Base-by-base conservation (phyloP, 176 grass and related monocot genomes). In the Oryza rufipogon region DNA sequence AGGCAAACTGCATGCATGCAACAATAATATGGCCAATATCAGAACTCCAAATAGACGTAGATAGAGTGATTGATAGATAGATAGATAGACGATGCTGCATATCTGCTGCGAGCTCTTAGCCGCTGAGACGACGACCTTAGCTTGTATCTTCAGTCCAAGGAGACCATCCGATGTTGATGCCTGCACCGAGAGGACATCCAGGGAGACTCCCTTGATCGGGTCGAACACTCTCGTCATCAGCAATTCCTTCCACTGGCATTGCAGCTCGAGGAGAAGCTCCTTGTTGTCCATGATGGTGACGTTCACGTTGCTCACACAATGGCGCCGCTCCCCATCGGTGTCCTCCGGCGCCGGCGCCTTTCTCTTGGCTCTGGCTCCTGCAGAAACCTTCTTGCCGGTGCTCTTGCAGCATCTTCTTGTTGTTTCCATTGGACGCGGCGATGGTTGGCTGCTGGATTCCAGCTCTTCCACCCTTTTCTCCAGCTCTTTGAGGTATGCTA, bases 161-260 rank as follows among this genome's bases (percentile, higher is more conserved):
- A 84, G 36, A 4, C 81, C 87, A 2, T 92, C 83, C 7, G 46
- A 77, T 23, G 90, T 81, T 3, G 93, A 92, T 5, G 93, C 81
- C 79, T 95, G 91, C 17, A 95, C 91, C 0, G 91, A 95, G 22
- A 94, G 77, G 39, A 92, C 87, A 86, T 92, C 96, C 80, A 98
- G 74, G 36, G 72, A 25, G 60, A 98, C 83, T 78, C 79, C 48
- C 72, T 92, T 87, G 68, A 98, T 73, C 58, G 89, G 86, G 52
- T 95, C 89, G 34, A 98, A 81, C 68, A 94, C 87, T 16, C 87
- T 83, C 2, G 94, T 52, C 85, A 98, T 76, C 34, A 98, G 63
- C 70, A 87, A 73, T 54, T 95, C 87, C 80, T 92, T 88, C 91
- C 93, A 98, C 15, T 60, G 89, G 75, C 93, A 98, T 19, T 84